Percentiles rank a stretch among this genome's conserved stretches.
phyloP scores from a whole-genome alignment of 345 rosid species.

The Eucalyptus melliodora region DNA sequence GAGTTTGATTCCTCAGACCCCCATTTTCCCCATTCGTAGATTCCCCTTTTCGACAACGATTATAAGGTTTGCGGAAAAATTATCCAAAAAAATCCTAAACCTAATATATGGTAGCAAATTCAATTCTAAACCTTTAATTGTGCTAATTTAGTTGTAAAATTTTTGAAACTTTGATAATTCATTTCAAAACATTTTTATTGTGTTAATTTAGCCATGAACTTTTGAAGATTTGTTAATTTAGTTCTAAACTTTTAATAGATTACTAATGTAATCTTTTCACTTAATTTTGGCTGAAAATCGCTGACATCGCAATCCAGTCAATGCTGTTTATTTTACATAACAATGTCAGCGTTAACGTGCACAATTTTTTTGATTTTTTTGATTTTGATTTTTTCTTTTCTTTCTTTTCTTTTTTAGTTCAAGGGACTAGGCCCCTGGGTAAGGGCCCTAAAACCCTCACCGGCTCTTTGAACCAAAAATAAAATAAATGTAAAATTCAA shows the following conservation, averaged over 20 bases:
- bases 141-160: accelerated
- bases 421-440: neutral
- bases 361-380: too few species aligned
- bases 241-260: too few species aligned
- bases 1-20: neutral
- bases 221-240: too few species aligned
- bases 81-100: neutral
- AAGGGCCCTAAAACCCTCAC: neutral
- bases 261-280: too few species aligned
- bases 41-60: neutral
- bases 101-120: neutral
- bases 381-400: too few species aligned
- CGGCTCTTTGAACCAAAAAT: neutral
- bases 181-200: too few species aligned
- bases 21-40: neutral
- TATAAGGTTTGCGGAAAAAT: neutral
- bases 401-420: too few species aligned
- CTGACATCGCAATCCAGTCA: accelerated
- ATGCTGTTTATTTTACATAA: accelerated
- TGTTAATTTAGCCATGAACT: too few species aligned
- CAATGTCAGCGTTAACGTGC: accelerated
- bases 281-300: too few species aligned
- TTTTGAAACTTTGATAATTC: too few species aligned
- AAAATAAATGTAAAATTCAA: too few species aligned
- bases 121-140: accelerated